A percentile compares a stretch with the other conserved stretches of the same genome.
Conservation (phyloP, 805 yeast genomes). For the Yarrowia sp. region DNA sequence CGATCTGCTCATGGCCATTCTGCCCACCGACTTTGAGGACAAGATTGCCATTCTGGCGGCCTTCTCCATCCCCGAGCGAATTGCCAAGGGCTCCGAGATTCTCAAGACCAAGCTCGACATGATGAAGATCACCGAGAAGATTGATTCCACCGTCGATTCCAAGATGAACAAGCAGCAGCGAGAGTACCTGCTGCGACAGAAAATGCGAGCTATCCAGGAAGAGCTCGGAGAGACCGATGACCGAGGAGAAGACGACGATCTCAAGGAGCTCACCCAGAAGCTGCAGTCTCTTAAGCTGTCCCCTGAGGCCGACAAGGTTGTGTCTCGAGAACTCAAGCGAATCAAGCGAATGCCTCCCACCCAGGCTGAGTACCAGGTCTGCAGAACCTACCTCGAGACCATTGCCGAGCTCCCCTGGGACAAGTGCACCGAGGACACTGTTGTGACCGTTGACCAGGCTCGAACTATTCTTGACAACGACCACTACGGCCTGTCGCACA, state of each 20-base stretch:
- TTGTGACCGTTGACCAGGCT: constrained; percentile 59
- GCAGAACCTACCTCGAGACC: constrained; percentile 53
- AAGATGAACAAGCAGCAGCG: constrained; percentile 45
- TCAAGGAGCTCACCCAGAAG: constrained; percentile 46
- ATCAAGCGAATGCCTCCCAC: constrained; percentile 52
- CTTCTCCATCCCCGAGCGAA: constrained; percentile 45
- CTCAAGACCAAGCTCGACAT: constrained; percentile 40
- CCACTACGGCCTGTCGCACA: constrained; percentile 77
- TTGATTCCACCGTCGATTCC: constrained; percentile 35
- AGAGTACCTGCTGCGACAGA: constrained; percentile 46
- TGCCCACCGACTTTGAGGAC: constrained; percentile 48
- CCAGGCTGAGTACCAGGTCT: constrained; percentile 55
- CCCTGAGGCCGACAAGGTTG: constrained; percentile 50
- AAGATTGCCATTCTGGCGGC: constrained; percentile 47
- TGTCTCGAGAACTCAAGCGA: constrained; percentile 52
- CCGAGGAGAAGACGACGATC: constrained; percentile 50
- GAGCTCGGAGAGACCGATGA: constrained; percentile 44
- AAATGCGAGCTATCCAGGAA: constrained; percentile 44
- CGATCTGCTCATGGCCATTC: constrained; percentile 50
- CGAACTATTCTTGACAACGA: constrained; percentile 69
- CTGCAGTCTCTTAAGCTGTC: constrained; percentile 46
- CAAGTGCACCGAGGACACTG: constrained; percentile 44
- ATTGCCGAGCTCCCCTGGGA: constrained; percentile 53
- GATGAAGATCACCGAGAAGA: constrained; percentile 39
- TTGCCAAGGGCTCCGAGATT: constrained; percentile 44